Conservation (phyloP, 164 flowering plant species). For the Vitis vinifera region ASM3070453v1 NC_081808.1:4690001-4690500, state of each 20-base stretch:
- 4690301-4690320: too few species aligned
- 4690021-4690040: constrained; percentile 72
- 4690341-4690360: too few species aligned
- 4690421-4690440: too few species aligned
- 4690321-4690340: too few species aligned
- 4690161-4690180: constrained; percentile 96
- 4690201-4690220: constrained; percentile 83
- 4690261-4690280: too few species aligned
- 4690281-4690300: too few species aligned
- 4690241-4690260: constrained; percentile 45
- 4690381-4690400: too few species aligned
- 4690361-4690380: too few species aligned
- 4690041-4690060: constrained; percentile 67
- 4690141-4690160: constrained; percentile 86
- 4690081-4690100: constrained; percentile 63
- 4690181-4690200: constrained; percentile 79
- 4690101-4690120: constrained; percentile 68
- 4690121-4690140: constrained; percentile 87
- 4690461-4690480: too few species aligned
- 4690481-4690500: too few species aligned
- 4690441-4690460: too few species aligned
- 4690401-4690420: too few species aligned
- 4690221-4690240: constrained; percentile 94
- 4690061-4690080: constrained; percentile 90
- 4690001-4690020: constrained; percentile 48